Evolutionary conservation across 176 grass and related monocot genomes (phyloP), one percentile per base, ranked within the genome.

Genomic region (Oryza rufipogon): DNA sequence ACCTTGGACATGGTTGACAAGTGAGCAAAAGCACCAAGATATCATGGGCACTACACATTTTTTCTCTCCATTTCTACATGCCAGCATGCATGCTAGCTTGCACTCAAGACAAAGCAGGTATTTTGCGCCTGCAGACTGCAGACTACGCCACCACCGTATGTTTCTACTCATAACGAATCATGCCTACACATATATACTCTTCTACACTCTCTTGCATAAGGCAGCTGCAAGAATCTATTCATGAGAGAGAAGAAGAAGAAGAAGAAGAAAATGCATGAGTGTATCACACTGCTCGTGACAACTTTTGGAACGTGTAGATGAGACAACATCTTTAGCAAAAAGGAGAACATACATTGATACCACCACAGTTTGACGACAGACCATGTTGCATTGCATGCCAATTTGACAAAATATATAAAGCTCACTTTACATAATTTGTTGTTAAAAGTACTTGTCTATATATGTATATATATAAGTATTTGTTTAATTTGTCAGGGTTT

Each of bases 81-180:
- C 39, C 52, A 56, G 9, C 52, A 56, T 79, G 76, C 84, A 54
- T 19, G 66, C 33, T n/a, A n/a, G 17, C 6, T 7, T 11, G 30
- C 65, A 66, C 77, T 78, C 77, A 42, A 86, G 60, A 80, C 77
- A 86, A 80, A 73, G 60, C 45, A 15, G 36, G 70, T 80, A 67
- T 80, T 79, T 61, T 48, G 48, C 5, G 41, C 39, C 41, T 12
- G 58, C 74, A 20, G 54, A 71, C 41, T 12, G 58, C 74, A 20
- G 54, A 71, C 67, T 34, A 13, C 17, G 16, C 70, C 85, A 81
- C 85, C 73, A 87, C 70, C 70, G 85, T 87, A 81, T 75, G 85
- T 87, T 75, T 67, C 33, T 81, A 87, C 85, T 87, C 85, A 86
- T 86, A 13, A 44, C 58, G 69, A 74, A 80, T 80, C 77, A 80